Conservation (phyloP, 139 green algal species). For the Chlamydomonas sphaeroides region DNA sequence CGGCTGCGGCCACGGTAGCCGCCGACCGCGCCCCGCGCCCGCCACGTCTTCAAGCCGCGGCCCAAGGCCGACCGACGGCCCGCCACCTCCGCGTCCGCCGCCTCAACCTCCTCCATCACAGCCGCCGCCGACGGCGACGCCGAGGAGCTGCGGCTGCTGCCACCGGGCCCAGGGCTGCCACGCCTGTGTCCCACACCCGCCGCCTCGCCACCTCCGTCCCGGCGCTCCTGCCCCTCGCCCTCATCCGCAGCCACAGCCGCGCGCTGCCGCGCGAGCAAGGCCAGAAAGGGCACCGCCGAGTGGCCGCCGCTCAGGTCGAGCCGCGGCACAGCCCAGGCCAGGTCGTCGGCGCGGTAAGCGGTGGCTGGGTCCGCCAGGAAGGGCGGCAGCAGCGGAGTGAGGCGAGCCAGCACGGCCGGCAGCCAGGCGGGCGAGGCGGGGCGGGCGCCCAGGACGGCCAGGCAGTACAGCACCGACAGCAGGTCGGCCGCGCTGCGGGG, state of each 20-base stretch:
- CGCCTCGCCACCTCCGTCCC: too few relatives aligned
- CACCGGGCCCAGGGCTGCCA: too few relatives aligned
- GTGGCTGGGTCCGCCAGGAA: not conserved
- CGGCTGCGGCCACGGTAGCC: too few relatives aligned
- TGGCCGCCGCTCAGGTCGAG: not conserved
- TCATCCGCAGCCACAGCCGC: not conserved
- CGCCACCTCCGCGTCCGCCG: too few relatives aligned
- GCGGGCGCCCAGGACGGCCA: constrained; percentile 17
- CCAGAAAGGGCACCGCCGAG: constrained; percentile 1
- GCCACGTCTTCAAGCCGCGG: too few relatives aligned
- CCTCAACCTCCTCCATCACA: too few relatives aligned
- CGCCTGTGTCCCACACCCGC: too few relatives aligned
- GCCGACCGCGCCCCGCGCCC: too few relatives aligned
- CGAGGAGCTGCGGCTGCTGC: too few relatives aligned
- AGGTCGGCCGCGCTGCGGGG: constrained; percentile 19
- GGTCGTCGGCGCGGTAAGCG: constrained; percentile 18
- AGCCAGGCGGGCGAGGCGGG: constrained; percentile 3
- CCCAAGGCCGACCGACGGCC: too few relatives aligned
- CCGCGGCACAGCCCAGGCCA: constrained; percentile 25
- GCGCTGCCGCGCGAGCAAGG: not conserved
- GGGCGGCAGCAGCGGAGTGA: constrained; percentile 2
- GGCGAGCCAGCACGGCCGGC: not conserved
- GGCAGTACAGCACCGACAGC: constrained; percentile 29
- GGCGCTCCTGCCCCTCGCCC: too few relatives aligned
- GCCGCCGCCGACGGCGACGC: too few relatives aligned